Conservation (phyloP, 495 filamentous ascomycete genomes). For the Penicillium simplicissimum region DNA sequence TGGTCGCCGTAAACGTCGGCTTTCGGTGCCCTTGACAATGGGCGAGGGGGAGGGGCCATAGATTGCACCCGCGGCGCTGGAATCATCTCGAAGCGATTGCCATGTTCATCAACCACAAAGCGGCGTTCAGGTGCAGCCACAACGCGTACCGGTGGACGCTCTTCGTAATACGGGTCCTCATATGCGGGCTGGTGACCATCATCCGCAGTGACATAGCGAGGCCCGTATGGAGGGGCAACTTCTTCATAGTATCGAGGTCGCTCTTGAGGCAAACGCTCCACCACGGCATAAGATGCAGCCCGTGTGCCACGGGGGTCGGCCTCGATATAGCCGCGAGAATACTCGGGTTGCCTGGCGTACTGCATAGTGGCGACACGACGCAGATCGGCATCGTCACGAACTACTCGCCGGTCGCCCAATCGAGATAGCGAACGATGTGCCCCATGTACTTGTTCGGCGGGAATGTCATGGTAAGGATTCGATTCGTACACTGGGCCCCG, state of each 20-base stretch:
- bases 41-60: constrained; percentile 52
- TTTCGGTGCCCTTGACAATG: constrained; percentile 32
- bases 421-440: constrained; percentile 44
- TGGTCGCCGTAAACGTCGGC: constrained; percentile 43
- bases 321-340: constrained; percentile 48
- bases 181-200: constrained; percentile 58
- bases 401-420: constrained; percentile 38
- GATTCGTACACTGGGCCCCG: constrained; percentile 39
- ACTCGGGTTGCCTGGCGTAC: constrained; percentile 51
- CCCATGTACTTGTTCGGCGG: constrained; percentile 42
- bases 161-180: constrained; percentile 49
- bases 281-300: constrained; percentile 61
- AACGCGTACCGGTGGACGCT: constrained; percentile 44
- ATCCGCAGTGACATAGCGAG: constrained; percentile 51
- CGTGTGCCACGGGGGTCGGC: constrained; percentile 50
- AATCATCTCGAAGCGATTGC: constrained; percentile 67
- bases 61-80: constrained; percentile 45
- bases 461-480: constrained; percentile 39
- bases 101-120: constrained; percentile 69
- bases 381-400: constrained; percentile 58
- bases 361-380: constrained; percentile 61
- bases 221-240: constrained; percentile 40
- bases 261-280: constrained; percentile 52
- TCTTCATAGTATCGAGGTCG: constrained; percentile 60
- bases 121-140: constrained; percentile 61